A percentile compares a stretch with the other conserved stretches of the same genome.
phyloP scores from a whole-genome alignment of 768 basidiomycete species.

The Kwoniella dendrophila region DNA sequence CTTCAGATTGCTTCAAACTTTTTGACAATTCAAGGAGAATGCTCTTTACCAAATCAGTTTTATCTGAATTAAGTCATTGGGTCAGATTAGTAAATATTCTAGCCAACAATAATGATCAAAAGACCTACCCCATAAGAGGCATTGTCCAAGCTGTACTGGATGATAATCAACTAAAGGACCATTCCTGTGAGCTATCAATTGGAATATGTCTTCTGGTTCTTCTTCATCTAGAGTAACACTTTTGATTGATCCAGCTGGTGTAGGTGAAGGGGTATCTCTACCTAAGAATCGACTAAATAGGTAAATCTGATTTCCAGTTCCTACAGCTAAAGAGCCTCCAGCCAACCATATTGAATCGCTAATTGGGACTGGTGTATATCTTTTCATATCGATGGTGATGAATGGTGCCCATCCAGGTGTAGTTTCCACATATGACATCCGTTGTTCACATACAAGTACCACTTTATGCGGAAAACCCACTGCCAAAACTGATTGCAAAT shows the following conservation, averaged over 20 bases:
- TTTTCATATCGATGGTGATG: conserved; percentile 65
- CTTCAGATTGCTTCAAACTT: conserved; percentile 56
- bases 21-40: conserved; percentile 71
- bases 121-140: conserved; percentile 81
- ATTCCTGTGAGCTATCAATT: conserved; percentile 77
- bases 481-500: conserved; percentile 85
- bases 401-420: conserved; percentile 69
- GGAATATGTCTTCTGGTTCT: conserved; percentile 66
- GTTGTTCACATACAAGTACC: conserved; percentile 86
- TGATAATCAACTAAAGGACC: conserved; percentile 89
- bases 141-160: conserved; percentile 89
- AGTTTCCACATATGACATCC: conserved; percentile 86
- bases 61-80: conserved; percentile 61
- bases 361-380: conserved; percentile 76
- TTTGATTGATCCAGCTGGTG: conserved; percentile 26
- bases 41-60: conserved; percentile 79
- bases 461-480: conserved; percentile 79
- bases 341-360: conserved; percentile 89
- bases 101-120: neutral
- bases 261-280: conserved; percentile 25
- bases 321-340: conserved; percentile 77
- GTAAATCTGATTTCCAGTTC: conserved; percentile 78
- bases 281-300: conserved; percentile 65
- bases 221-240: conserved; percentile 29
- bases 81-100: neutral